A percentile compares a stretch with the other conserved stretches of the same genome.
Evolutionary conservation across 106 monocot genomes (phyloP).

Genomic region (Iris macrosiphon): DNA sequence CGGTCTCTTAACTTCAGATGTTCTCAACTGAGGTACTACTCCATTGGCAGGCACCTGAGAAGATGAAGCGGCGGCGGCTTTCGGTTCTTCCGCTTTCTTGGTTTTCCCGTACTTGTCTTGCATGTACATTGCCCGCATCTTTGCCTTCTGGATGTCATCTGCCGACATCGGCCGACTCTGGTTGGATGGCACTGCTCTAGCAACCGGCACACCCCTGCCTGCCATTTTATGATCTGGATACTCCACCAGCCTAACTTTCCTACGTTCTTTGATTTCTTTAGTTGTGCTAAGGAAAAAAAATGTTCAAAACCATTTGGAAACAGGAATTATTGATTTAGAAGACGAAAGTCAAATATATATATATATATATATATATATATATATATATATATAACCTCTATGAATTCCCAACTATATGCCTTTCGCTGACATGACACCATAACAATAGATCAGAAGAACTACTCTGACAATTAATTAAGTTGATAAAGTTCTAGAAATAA

Average conservation of each 20-base stretch:
- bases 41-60: conserved; percentile 16
- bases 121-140: conserved; percentile 83
- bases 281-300: conserved; percentile 47
- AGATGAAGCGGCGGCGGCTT: neutral
- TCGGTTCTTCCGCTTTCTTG: conserved; percentile 21
- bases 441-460: too few species aligned
- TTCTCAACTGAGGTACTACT: conserved; percentile 11
- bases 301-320: too few species aligned
- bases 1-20: conserved; percentile 21
- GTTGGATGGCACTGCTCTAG: conserved; percentile 31
- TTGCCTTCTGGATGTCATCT: conserved; percentile 98
- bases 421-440: too few species aligned
- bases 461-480: too few species aligned
- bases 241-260: conserved; percentile 87
- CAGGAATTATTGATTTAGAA: too few species aligned
- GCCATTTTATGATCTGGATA: conserved; percentile 52
- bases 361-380: too few species aligned
- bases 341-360: too few species aligned
- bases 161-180: conserved; percentile 82
- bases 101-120: conserved; percentile 76
- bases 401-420: too few species aligned
- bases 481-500: too few species aligned
- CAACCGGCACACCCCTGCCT: conserved; percentile 33
- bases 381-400: too few species aligned
- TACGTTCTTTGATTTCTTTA: conserved; percentile 70